phyloP scores from a whole-genome alignment of 768 basidiomycete species.

The Pilatotrama ljubarskyi region DNA sequence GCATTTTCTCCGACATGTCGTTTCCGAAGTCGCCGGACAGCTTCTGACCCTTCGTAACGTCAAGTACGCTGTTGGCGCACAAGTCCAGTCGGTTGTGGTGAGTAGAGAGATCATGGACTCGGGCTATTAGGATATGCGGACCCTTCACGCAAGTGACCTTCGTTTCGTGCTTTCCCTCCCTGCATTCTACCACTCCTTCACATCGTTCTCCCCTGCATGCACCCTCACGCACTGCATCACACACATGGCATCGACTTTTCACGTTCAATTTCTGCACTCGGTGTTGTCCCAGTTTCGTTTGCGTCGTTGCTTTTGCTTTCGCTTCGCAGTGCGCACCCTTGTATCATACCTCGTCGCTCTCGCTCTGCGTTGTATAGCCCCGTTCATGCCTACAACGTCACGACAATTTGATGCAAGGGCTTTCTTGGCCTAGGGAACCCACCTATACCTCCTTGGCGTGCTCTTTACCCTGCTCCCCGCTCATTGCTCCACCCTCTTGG shows the following conservation, averaged over 20 bases:
- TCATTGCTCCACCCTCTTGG: too few species aligned
- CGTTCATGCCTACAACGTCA: slow-evolving; percentile 11
- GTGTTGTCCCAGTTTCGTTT: slow-evolving; percentile 4
- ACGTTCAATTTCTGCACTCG: slow-evolving; percentile 2
- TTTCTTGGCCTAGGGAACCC: slow-evolving; percentile 20
- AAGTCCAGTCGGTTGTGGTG: slow-evolving; percentile 2
- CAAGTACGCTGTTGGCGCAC: not conserved
- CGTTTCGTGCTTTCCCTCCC: slow-evolving; percentile 20
- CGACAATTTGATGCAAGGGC: slow-evolving; percentile 20
- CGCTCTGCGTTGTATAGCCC: slow-evolving; percentile 7
- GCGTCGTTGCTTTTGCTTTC: slow-evolving; percentile 22
- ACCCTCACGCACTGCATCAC: not conserved
- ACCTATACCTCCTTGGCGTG: not conserved
- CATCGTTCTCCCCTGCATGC: not conserved
- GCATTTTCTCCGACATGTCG: slow-evolving; percentile 19
- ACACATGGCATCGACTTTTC: slow-evolving; percentile 15
- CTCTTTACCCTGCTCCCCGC: too few species aligned
- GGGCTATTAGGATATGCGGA: slow-evolving; percentile 19
- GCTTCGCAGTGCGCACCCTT: slow-evolving; percentile 22
- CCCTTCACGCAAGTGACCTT: slow-evolving; percentile 22
- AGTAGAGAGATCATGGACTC: slow-evolving; percentile 13
- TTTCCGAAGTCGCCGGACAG: slow-evolving; percentile 24
- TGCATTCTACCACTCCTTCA: slow-evolving; percentile 19
- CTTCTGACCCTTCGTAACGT: not conserved
- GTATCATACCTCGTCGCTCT: not conserved